These are phyloP conservation scores for Myxozyma neglecta DNA, from an alignment of 805 yeast species.

Conservation along the genomic window DNA sequence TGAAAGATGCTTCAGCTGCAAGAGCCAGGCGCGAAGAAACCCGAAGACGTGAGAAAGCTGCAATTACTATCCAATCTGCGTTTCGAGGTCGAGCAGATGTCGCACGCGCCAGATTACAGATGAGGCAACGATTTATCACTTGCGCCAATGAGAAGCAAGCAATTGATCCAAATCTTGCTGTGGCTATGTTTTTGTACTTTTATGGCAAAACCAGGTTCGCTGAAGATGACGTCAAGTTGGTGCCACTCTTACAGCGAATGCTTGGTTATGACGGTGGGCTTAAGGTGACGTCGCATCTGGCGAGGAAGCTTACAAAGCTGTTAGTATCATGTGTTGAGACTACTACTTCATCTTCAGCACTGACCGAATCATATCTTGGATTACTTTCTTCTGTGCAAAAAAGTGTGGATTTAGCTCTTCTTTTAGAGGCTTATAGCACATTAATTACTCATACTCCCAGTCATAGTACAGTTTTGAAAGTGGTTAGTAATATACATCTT, in stretches of 20 bases:
- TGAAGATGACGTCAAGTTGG: conserved; percentile 6
- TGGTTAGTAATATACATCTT: conserved; percentile 9
- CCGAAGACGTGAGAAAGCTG: conserved; percentile 53
- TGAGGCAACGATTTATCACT: conserved; percentile 15
- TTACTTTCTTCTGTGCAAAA: conserved; percentile 11
- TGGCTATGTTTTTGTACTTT: conserved; percentile 19
- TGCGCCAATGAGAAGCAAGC: not conserved
- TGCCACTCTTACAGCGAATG: conserved; percentile 9
- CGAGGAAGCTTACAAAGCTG: conserved; percentile 11
- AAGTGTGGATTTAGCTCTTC: conserved; percentile 7
- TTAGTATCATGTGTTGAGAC: conserved; percentile 6
- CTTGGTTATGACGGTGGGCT: not conserved
- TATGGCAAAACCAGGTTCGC: conserved; percentile 15
- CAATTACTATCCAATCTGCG: conserved; percentile 50
- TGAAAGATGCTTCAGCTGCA: conserved; percentile 67
- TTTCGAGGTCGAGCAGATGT: conserved; percentile 25
- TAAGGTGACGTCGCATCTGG: not conserved
- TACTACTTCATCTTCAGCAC: not conserved
- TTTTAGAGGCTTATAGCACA: conserved; percentile 18
- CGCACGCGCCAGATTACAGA: conserved; percentile 7
- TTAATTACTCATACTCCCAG: conserved; percentile 1
- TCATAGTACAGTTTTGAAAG: not conserved
- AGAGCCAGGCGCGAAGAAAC: conserved; percentile 63
- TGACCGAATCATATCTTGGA: conserved; percentile 11
- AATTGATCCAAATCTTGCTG: conserved; percentile 2